These are phyloP conservation scores for Talaromyces sp. DNA, from an alignment of 2,329 filamentous ascomycete species.

Conservation along the genomic window DNA sequence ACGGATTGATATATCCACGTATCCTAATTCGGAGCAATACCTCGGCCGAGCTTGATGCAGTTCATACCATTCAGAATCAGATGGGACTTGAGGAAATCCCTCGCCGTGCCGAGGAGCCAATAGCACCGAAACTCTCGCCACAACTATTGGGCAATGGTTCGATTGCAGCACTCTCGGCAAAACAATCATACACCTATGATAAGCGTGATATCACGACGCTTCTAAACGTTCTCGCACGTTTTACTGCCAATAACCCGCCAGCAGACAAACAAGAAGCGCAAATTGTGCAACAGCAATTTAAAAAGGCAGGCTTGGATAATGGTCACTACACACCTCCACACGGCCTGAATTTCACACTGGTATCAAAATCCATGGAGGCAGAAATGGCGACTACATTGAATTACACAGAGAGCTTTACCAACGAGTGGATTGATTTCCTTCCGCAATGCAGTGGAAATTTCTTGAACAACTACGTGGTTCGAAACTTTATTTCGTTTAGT, in stretches of 20 bases:
- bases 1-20: constrained; percentile 14
- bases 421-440: neutral
- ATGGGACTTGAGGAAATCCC: constrained; percentile 4
- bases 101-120: neutral
- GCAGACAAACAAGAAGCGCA: neutral
- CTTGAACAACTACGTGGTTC: neutral
- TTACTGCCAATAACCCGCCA: neutral
- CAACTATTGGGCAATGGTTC: neutral
- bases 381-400: neutral
- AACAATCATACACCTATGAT: neutral
- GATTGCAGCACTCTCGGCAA: neutral
- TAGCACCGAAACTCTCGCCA: neutral
- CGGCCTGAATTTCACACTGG: neutral
- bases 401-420: neutral
- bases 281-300: neutral
- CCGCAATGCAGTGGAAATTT: neutral
- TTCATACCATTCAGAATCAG: constrained; percentile 13
- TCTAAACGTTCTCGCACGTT: neutral
- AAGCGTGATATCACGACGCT: neutral
- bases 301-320: neutral
- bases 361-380: neutral
- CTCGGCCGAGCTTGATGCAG: constrained; percentile 10
- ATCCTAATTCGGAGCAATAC: constrained; percentile 12
- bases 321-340: neutral
- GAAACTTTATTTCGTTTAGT: neutral